Conservation (phyloP, 2,329 filamentous ascomycete genomes). For the Cytospora schulzeri region DNA sequence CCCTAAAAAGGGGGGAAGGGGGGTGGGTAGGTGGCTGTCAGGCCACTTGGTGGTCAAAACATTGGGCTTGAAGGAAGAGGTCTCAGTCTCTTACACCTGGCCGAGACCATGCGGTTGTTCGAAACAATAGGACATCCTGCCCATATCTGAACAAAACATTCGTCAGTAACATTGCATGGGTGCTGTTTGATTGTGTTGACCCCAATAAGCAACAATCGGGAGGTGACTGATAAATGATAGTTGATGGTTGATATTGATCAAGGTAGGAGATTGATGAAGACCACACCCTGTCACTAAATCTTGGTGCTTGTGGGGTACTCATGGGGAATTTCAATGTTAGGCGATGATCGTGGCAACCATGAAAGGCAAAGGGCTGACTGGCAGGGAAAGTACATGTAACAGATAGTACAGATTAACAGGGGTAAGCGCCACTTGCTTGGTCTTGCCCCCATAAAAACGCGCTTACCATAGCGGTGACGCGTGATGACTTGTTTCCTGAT, state of each 20-base stretch:
- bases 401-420: conserved; percentile 12
- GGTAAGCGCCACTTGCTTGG: conserved; percentile 3
- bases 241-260: no score
- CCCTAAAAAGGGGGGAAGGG: neutral
- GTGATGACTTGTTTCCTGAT: conserved; percentile 16
- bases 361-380: conserved; percentile 12
- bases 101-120: conserved; percentile 16
- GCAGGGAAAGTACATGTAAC: neutral
- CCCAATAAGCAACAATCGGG: neutral
- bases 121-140: conserved; percentile 10
- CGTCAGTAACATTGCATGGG: neutral
- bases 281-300: neutral
- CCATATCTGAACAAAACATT: conserved; percentile 13
- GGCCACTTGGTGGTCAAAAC: neutral
- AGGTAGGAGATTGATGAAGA: neutral
- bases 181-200: neutral
- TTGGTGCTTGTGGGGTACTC: conserved; percentile 1
- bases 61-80: conserved; percentile 3
- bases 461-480: conserved; percentile 22
- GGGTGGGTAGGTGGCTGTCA: no score
- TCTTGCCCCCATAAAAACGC: conserved; percentile 22
- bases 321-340: neutral
- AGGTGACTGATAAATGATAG: no score
- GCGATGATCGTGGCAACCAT: conserved; percentile 1
- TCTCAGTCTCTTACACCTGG: conserved; percentile 23